phyloP scores from a whole-genome alignment of 495 filamentous ascomycete species.

The Jackrogersella multiformis region DNA sequence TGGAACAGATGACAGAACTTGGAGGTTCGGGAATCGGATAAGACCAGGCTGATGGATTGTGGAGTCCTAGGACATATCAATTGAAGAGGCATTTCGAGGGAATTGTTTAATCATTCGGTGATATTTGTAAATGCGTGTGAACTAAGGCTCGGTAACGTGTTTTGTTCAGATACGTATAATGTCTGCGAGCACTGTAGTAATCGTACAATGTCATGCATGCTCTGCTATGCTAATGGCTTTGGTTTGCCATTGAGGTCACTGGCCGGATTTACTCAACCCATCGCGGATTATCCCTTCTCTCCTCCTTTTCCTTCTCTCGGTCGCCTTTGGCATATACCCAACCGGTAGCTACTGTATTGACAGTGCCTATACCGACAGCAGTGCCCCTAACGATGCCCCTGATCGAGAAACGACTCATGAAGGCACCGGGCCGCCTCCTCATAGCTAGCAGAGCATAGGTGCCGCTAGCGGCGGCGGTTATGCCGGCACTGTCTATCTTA shows the following conservation, averaged over 20 bases:
- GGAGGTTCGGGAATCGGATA: not conserved
- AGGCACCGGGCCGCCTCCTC: conserved; percentile 63
- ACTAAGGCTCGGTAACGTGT: not conserved
- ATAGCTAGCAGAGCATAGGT: conserved; percentile 82
- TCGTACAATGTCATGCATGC: not conserved
- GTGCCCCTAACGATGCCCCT: conserved; percentile 75
- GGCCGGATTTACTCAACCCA: conserved; percentile 48
- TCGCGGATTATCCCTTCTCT: conserved; percentile 57
- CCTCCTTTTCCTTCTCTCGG: conserved; percentile 58
- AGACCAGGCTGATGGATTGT: not conserved
- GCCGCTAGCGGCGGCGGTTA: conserved; percentile 85
- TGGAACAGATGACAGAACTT: not conserved
- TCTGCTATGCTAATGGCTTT: not conserved
- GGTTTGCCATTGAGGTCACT: not conserved
- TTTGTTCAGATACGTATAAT: not conserved
- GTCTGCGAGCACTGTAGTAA: not conserved
- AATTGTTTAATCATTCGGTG: not conserved
- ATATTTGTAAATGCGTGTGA: not conserved
- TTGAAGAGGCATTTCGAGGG: not conserved
- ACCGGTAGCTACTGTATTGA: conserved; percentile 76
- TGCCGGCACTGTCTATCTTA: conserved; percentile 83
- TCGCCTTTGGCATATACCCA: conserved; percentile 74
- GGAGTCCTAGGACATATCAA: not conserved
- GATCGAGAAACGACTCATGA: conserved; percentile 68
- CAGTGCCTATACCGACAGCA: conserved; percentile 74